Conservation (phyloP, 345 rosid species). For the Salix purpurea region DNA sequence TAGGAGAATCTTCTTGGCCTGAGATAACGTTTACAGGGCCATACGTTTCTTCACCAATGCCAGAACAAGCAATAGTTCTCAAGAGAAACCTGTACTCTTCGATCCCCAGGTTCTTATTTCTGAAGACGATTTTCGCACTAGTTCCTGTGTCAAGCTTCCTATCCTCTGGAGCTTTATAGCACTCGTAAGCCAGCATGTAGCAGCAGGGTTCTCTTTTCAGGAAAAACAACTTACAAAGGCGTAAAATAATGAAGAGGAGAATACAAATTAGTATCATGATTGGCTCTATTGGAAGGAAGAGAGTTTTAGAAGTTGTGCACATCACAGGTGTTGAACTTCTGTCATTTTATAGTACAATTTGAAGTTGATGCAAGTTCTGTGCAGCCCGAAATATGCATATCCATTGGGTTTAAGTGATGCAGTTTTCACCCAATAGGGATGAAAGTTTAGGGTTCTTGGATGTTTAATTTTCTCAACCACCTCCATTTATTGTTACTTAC, state of each 20-base stretch:
- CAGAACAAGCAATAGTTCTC: slow-evolving; percentile 54
- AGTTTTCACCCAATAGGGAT: not conserved
- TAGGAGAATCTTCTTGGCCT: slow-evolving; percentile 46
- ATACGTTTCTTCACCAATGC: slow-evolving; percentile 67
- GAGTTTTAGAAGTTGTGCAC: not conserved
- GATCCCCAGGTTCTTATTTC: slow-evolving; percentile 55
- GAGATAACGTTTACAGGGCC: slow-evolving; percentile 51
- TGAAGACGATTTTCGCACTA: slow-evolving; percentile 36
- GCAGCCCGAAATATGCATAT: not conserved
- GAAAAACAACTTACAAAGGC: slow-evolving; percentile 25
- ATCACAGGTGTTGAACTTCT: not conserved
- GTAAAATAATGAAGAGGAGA: slow-evolving; percentile 26
- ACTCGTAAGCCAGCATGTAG: slow-evolving; percentile 66
- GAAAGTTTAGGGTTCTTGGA: not conserved
- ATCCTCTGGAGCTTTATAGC: slow-evolving; percentile 48
- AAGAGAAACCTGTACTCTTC: slow-evolving; percentile 64
- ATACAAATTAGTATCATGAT: slow-evolving; percentile 20
- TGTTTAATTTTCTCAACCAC: not conserved
- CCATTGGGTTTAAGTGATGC: not conserved
- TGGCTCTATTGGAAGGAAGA: slow-evolving; percentile 29
- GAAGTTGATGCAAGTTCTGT: not conserved
- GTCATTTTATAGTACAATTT: not conserved
- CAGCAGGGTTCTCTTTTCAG: slow-evolving; percentile 38
- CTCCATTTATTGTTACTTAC: not conserved
- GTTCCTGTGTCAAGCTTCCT: slow-evolving; percentile 47